Conservation (phyloP, 106 monocot species). For the Dendrobium officinale region DNA sequence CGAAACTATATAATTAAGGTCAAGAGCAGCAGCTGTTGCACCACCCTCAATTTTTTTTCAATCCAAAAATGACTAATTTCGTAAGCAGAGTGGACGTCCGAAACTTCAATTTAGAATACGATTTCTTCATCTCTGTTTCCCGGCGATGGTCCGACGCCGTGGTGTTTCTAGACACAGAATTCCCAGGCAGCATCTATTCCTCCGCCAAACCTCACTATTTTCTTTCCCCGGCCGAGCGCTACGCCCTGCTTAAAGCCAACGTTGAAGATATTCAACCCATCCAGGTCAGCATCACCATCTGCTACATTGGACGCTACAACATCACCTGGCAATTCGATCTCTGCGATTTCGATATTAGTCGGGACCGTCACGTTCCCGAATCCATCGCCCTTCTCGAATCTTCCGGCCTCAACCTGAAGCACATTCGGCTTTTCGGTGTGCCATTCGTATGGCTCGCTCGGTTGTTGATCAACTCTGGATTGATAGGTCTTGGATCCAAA, state of each 20-base stretch:
- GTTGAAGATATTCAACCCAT: not conserved
- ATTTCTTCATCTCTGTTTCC: not conserved
- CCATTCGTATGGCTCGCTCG: too few species aligned
- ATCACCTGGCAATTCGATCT: slow-evolving; percentile 3
- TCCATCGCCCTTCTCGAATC: not conserved
- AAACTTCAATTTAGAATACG: not conserved
- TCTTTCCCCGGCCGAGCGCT: not conserved
- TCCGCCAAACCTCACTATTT: not conserved
- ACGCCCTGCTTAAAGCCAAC: not conserved
- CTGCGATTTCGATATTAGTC: not conserved
- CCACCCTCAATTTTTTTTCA: too few species aligned
- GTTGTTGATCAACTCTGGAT: too few species aligned
- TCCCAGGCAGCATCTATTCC: not conserved
- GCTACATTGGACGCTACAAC: not conserved
- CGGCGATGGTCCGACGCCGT: not conserved
- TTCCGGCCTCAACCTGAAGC: not conserved
- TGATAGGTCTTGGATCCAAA: too few species aligned
- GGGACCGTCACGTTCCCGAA: not conserved
- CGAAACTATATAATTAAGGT: too few species aligned
- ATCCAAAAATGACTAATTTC: too few species aligned
- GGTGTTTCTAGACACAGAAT: not conserved
- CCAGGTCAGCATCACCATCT: too few species aligned
- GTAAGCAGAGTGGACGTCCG: not conserved
- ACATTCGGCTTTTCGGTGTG: too few species aligned
- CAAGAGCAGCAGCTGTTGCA: too few species aligned